Evolutionary conservation across 805 yeast genomes (phyloP).

Genomic region (Ogataea minuta): DNA sequence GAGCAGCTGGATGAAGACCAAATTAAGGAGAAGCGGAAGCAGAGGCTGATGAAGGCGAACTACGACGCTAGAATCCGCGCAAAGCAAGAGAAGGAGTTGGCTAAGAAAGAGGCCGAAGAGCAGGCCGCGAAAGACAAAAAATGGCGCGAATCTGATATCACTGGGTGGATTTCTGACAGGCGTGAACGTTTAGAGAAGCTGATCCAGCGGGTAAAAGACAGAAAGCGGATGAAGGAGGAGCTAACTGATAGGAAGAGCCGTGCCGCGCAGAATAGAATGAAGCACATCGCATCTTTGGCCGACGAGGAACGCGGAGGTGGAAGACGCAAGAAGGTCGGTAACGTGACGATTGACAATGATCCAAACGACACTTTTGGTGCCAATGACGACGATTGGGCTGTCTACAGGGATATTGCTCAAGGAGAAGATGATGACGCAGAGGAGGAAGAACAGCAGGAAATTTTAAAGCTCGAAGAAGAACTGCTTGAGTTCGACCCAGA

Average conservation of each 20-base stretch:
- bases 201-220: constrained; percentile 63
- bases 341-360: constrained; percentile 78
- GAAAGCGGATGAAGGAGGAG: constrained; percentile 68
- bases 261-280: constrained; percentile 93
- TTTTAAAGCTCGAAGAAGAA: constrained; percentile 66
- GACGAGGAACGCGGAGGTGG: constrained; percentile 45
- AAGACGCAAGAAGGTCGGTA: constrained; percentile 47
- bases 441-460: constrained; percentile 64
- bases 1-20: constrained; percentile 77
- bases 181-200: constrained; percentile 57
- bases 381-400: constrained; percentile 92
- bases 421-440: constrained; percentile 77
- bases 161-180: constrained; percentile 77
- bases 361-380: constrained; percentile 95
- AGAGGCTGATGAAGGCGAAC: constrained; percentile 77
- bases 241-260: constrained; percentile 84
- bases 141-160: constrained; percentile 74
- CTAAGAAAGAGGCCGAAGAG: constrained; percentile 56
- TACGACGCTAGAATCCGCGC: constrained; percentile 85
- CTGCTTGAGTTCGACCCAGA: constrained; percentile 80
- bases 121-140: constrained; percentile 64
- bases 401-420: constrained; percentile 78
- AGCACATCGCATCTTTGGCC: constrained; percentile 82
- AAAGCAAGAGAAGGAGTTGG: constrained; percentile 71
- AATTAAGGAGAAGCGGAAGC: constrained; percentile 82